Evolutionary conservation across 106 monocot genomes (phyloP).

Genomic region (Phalaenopsis equestris): DNA sequence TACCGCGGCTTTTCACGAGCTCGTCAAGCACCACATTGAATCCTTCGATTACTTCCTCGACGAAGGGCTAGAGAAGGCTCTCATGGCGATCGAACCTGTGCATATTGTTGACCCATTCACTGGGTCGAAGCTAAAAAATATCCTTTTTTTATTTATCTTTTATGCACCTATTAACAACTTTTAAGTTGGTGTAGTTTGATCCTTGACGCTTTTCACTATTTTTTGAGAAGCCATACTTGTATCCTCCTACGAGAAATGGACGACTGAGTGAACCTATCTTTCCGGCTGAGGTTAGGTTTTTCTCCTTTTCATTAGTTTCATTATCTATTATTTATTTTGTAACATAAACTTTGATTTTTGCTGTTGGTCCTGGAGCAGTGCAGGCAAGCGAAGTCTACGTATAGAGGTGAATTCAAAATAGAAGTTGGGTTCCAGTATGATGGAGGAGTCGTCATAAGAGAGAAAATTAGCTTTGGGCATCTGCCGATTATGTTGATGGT

Average conservation of each 20-base stretch:
- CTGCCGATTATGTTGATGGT: slow-evolving; percentile 97
- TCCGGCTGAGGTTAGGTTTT: slow-evolving; percentile 45
- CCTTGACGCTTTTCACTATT: slow-evolving; percentile 56
- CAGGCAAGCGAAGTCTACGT: slow-evolving; percentile 48
- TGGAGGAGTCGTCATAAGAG: slow-evolving; percentile 28
- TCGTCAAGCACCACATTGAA: slow-evolving; percentile 78
- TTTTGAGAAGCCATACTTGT: slow-evolving; percentile 40
- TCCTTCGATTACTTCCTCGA: slow-evolving; percentile 89
- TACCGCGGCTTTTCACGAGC: slow-evolving; percentile 35
- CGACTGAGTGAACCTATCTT: slow-evolving; percentile 22
- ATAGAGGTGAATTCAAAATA: slow-evolving; percentile 45
- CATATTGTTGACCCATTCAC: slow-evolving; percentile 27
- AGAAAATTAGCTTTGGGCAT: slow-evolving; percentile 52
- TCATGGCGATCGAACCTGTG: slow-evolving; percentile 35
- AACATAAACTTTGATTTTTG: neutral
- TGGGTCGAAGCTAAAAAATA: slow-evolving; percentile 57
- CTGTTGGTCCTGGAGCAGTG: slow-evolving; percentile 45
- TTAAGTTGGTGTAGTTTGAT: slow-evolving; percentile 7
- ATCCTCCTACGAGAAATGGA: slow-evolving; percentile 25
- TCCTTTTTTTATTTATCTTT: slow-evolving; percentile 36
- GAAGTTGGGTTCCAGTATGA: slow-evolving; percentile 48
- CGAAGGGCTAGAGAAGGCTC: slow-evolving; percentile 52
- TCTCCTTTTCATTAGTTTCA: neutral
- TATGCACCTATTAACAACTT: neutral
- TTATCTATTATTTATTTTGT: neutral